A percentile compares a stretch with the other conserved stretches of the same genome.
phyloP scores from a whole-genome alignment of 495 filamentous ascomycete species.

The Recurvomyces mirabilis region DNA sequence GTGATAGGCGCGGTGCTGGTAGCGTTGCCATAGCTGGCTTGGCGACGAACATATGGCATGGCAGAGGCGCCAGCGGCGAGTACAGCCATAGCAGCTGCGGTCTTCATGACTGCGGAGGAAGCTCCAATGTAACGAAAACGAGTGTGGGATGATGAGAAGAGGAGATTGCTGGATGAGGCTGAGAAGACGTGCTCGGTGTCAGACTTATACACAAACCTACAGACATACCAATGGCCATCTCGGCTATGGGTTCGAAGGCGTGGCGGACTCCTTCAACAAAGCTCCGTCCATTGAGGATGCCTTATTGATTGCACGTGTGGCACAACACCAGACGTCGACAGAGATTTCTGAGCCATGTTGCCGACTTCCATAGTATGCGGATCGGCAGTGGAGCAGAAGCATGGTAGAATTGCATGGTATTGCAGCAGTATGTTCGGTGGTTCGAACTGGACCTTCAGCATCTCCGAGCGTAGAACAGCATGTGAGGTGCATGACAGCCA shows the following conservation, averaged over 20 bases:
- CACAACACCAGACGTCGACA: not conserved
- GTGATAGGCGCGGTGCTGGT: constrained; percentile 3
- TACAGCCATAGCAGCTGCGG: not conserved
- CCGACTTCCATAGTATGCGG: not conserved
- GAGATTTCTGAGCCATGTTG: not conserved
- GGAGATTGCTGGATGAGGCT: too few species aligned
- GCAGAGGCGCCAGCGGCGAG: constrained; percentile 3
- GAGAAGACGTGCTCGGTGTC: too few species aligned
- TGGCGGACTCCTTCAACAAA: not conserved
- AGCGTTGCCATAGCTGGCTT: constrained; percentile 7
- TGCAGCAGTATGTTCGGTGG: too few species aligned
- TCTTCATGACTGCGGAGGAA: constrained; percentile 2
- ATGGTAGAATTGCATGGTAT: not conserved
- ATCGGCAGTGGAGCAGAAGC: not conserved
- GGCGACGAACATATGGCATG: constrained; percentile 2
- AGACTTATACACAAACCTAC: constrained; percentile 1
- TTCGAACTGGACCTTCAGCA: too few species aligned
- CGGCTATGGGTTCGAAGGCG: too few species aligned
- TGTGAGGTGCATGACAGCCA: constrained; percentile 1
- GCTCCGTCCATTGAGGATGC: not conserved
- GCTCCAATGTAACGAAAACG: too few species aligned
- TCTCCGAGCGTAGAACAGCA: not conserved
- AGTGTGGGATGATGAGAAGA: too few species aligned
- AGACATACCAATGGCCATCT: too few species aligned
- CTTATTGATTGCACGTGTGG: not conserved